A percentile compares a stretch with the other conserved stretches of the same genome.
Evolutionary conservation across 2,329 filamentous ascomycete species (phyloP).

Genomic region (Hypoxylon sp.): DNA sequence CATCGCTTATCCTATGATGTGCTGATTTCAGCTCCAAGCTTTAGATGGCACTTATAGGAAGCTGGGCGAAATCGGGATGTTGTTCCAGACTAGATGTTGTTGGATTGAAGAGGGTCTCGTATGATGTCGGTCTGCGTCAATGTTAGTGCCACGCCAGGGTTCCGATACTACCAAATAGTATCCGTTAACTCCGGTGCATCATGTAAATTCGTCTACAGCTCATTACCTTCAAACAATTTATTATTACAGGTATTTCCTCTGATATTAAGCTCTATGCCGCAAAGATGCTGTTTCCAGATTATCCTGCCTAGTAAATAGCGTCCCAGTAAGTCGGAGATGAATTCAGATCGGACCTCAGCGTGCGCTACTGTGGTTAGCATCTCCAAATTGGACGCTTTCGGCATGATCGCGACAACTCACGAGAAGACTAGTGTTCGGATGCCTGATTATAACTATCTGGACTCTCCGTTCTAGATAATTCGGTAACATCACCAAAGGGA

Average conservation of each 20-base stretch:
- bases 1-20: constrained; percentile 20
- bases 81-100: not conserved
- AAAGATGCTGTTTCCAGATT: too few relatives aligned
- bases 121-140: constrained; percentile 13
- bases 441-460: constrained; percentile 10
- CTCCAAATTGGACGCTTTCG: constrained; percentile 47
- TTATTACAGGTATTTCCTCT: not conserved
- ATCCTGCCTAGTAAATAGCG: not conserved
- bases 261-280: not conserved
- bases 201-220: too few relatives aligned
- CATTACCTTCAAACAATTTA: not conserved
- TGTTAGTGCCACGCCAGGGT: constrained; percentile 29
- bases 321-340: constrained; percentile 35
- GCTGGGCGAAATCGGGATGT: not conserved
- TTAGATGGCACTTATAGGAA: not conserved
- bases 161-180: constrained; percentile 4
- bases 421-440: constrained; percentile 43
- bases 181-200: not conserved
- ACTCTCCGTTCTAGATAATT: not conserved
- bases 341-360: constrained; percentile 48
- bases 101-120: constrained; percentile 8
- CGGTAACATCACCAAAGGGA: constrained; percentile 32
- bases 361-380: constrained; percentile 50
- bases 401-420: constrained; percentile 36
- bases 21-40: not conserved